Evolutionary conservation across 2,329 filamentous ascomycete genomes (phyloP).

Genomic region (Lasiodiplodia theobromae): DNA sequence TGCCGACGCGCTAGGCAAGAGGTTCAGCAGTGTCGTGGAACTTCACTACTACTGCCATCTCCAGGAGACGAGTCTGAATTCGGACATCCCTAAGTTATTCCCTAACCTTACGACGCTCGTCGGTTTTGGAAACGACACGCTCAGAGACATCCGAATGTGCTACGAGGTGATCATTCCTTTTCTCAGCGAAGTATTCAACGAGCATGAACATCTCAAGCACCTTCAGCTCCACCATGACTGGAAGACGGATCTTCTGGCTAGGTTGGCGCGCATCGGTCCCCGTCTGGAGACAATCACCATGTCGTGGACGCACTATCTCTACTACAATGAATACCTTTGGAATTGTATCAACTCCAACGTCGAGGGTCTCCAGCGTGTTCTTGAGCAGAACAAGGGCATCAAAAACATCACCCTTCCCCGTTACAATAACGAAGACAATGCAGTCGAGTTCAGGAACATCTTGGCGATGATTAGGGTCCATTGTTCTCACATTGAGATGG

Average conservation of each 20-base stretch:
- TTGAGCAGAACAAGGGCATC: neutral
- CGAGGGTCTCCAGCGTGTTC: neutral
- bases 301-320: too few species aligned
- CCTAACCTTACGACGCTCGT: neutral
- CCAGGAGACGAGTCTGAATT: neutral
- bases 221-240: neutral
- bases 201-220: neutral
- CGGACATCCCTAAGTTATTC: neutral
- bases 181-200: neutral
- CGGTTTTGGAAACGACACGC: neutral
- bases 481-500: neutral
- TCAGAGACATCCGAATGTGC: fast-evolving
- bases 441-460: too few species aligned
- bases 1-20: neutral
- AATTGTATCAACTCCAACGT: too few species aligned
- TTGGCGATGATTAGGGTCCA: too few species aligned
- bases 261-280: neutral
- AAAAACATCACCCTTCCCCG: neutral
- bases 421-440: neutral
- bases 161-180: neutral
- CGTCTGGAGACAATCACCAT: neutral
- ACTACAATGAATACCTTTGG: too few species aligned
- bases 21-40: neutral
- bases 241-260: neutral
- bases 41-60: neutral